phyloP scores from a whole-genome alignment of 306 rosid genomes.

The Vigna angularis region DNA sequence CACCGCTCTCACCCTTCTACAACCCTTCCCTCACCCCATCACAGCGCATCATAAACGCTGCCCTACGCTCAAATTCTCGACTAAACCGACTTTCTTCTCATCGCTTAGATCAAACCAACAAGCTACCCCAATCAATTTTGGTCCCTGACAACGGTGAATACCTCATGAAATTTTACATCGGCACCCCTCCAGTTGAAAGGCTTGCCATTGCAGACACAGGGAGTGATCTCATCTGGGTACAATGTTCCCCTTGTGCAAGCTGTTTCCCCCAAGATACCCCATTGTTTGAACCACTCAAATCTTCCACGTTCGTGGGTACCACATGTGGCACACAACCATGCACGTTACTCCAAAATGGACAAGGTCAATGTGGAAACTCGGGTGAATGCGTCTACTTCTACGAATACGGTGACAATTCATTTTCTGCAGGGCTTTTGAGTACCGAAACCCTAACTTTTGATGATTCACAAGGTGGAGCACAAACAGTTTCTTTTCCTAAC shows the following conservation, averaged over 20 bases:
- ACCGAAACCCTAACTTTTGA: slow-evolving; percentile 23
- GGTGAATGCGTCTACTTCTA: slow-evolving; percentile 6
- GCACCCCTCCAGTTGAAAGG: slow-evolving; percentile 44
- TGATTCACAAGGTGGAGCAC: neutral
- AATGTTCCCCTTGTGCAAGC: slow-evolving; percentile 27
- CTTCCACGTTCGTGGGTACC: neutral
- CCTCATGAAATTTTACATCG: slow-evolving; percentile 40
- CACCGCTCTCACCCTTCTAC: slow-evolving; percentile 34
- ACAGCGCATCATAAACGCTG: neutral
- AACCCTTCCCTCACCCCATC: slow-evolving; percentile 22
- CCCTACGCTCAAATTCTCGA: slow-evolving; percentile 17
- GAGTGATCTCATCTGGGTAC: slow-evolving; percentile 47
- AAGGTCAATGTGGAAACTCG: neutral
- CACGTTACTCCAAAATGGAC: rapidly evolving
- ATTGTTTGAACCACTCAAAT: slow-evolving; percentile 2
- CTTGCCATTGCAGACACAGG: slow-evolving; percentile 42
- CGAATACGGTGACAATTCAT: slow-evolving; percentile 24
- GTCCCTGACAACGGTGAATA: neutral
- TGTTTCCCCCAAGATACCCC: slow-evolving; percentile 36
- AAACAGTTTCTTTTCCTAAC: neutral
- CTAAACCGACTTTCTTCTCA: neutral
- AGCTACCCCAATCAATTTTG: too few species aligned
- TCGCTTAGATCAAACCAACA: neutral
- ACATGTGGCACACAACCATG: slow-evolving; percentile 32
- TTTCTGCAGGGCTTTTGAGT: neutral